These are phyloP conservation scores for Odonthalia washingtoniensis DNA, from an alignment of 31 red algal species.

Conservation along the genomic window DNA sequence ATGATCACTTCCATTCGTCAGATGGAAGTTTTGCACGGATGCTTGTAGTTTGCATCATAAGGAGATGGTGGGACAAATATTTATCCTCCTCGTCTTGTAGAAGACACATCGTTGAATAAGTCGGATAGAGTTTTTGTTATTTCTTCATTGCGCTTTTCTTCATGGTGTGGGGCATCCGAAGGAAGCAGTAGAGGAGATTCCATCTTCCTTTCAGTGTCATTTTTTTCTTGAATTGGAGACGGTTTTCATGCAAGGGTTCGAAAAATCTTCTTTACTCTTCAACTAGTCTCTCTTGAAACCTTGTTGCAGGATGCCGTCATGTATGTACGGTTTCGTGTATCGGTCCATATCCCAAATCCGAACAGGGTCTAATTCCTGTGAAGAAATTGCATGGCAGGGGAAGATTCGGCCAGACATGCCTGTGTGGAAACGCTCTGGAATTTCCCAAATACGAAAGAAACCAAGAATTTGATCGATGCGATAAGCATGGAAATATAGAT, in stretches of 20 bases:
- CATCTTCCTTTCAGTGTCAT: constrained; percentile 79
- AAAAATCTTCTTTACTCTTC: constrained; percentile 88
- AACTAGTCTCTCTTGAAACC: constrained; percentile 72
- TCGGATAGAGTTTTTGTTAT: constrained; percentile 41
- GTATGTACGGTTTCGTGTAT: constrained; percentile 78
- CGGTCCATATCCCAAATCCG: constrained; percentile 97
- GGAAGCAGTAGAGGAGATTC: constrained; percentile 44
- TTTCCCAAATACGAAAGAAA: constrained; percentile 97
- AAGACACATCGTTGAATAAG: constrained; percentile 80
- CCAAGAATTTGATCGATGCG: constrained; percentile 96
- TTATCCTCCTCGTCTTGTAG: constrained; percentile 73
- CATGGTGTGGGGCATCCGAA: constrained; percentile 52
- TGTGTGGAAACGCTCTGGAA: constrained; percentile 67
- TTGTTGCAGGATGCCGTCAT: constrained; percentile 75
- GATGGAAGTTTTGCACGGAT: constrained; percentile 76
- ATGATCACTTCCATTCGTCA: constrained; percentile 74
- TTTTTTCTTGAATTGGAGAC: constrained; percentile 79
- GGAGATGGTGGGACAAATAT: constrained; percentile 82
- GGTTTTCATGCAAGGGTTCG: constrained; percentile 71
- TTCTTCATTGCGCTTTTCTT: constrained; percentile 36
- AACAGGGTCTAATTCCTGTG: constrained; percentile 73
- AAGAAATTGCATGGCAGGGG: constrained; percentile 63
- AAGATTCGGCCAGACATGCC: constrained; percentile 82
- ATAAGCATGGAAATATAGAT: constrained; percentile 92
- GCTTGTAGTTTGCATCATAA: constrained; percentile 73